Evolutionary conservation across 1,284 basidiomycete species (phyloP), one percentile per base, ranked within the genome.

Genomic region (Leccinum subrobustum): DNA sequence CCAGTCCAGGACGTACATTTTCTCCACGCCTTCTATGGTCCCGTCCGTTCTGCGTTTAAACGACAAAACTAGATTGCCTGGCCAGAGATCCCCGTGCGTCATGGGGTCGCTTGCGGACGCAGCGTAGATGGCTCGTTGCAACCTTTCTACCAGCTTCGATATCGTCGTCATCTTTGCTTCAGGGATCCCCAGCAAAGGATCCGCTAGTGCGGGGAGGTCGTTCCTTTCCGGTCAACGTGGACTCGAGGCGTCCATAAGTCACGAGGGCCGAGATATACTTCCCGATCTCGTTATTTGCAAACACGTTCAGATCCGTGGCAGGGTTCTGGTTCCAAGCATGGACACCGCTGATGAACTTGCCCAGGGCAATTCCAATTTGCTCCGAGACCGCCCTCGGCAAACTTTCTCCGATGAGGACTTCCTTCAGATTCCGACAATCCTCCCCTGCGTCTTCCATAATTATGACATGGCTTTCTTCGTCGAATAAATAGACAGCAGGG

Each of bases 371-470:
- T 4, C 86, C 87, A 35, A 88, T 82, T 25, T 77, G 64, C 31
- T 71, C 63, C 2, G 78, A 78, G n/a, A 77, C 52, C 5, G 63
- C 60, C 14, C 64, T 55, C 3, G 77, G 69, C 6, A 79, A 72
- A 2, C 68, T 68, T 20, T 76, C 74, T 27, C 75, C 70, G 33
- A 78, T 71, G 67, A 87, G 72, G 33, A 82, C 73, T 6, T 78
- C 70, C 69, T 88, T 87, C 60, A 88, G 73, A 2, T 77, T 79
- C 23, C 68, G 62, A 16, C 73, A 65, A 6, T 67, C 64, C 31
- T 66, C 68, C 3, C 87, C 87, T 56, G 77, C 78, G 61, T 88
- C 87, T 42, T 85, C 82, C 79, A 88, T 86, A 67, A 88, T 78
- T 35, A 88, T 77, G 6, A 80, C 78, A 61, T 81, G 75, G 8